phyloP scores from a whole-genome alignment of 208 protist genomes.

The Crithidia expoeki region DNA sequence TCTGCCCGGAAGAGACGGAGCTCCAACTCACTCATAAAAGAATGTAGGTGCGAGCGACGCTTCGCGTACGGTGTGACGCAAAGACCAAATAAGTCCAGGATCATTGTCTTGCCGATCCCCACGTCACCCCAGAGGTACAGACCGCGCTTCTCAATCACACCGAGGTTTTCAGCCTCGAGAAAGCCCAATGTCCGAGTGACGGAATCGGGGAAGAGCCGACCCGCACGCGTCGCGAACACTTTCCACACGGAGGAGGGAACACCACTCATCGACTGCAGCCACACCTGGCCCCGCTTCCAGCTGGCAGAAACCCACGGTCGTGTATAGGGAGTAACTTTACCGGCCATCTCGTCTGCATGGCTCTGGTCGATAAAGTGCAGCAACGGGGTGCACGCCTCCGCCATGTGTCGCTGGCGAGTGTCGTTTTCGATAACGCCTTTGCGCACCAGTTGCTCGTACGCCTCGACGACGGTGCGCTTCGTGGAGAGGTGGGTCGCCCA shows the following conservation, averaged over 20 bases:
- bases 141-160: constrained; percentile 64
- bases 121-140: constrained; percentile 94
- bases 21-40: constrained; percentile 92
- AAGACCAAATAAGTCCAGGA: constrained; percentile 93
- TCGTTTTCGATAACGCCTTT: constrained; percentile 67
- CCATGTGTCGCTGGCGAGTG: constrained; percentile 58
- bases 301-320: not conserved
- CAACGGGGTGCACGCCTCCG: constrained; percentile 69
- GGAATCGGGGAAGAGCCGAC: constrained; percentile 26
- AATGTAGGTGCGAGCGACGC: constrained; percentile 91
- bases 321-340: constrained; percentile 11
- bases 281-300: not conserved
- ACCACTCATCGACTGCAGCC: constrained; percentile 1
- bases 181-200: constrained; percentile 36
- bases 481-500: constrained; percentile 62
- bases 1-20: constrained; percentile 64
- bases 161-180: constrained; percentile 59
- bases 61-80: constrained; percentile 76
- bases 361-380: constrained; percentile 45
- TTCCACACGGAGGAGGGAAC: not conserved
- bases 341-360: constrained; percentile 20
- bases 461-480: constrained; percentile 56
- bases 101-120: constrained; percentile 95
- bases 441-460: constrained; percentile 71
- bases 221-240: not conserved